Percentiles rank a stretch among this genome's conserved stretches.
Conservation (phyloP, 177 flowering plant genomes). For the Vitis hybrid region DNA sequence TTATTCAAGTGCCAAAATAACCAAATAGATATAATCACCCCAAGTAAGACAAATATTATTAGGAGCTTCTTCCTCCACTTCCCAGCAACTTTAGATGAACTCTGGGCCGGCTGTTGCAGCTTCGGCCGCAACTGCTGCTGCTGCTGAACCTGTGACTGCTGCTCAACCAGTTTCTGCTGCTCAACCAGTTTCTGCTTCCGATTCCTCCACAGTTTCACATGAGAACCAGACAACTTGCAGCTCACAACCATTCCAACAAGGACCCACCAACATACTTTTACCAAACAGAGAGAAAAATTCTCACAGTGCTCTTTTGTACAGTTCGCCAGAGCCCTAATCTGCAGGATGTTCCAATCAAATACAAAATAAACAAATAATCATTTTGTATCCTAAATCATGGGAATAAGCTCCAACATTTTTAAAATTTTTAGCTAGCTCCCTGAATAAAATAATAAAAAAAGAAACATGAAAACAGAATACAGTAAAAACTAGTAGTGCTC, state of each 20-base stretch:
- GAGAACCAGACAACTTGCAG: slow-evolving; percentile 28
- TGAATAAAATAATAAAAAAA: too few species aligned
- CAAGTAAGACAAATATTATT: slow-evolving; percentile 43
- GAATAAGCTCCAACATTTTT: background rate
- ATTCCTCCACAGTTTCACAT: slow-evolving; percentile 23
- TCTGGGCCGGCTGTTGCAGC: slow-evolving; percentile 37
- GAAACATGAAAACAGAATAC: too few species aligned
- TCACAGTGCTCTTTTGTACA: slow-evolving; percentile 20
- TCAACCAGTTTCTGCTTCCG: slow-evolving; percentile 17
- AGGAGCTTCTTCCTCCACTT: slow-evolving; percentile 71
- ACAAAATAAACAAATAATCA: slow-evolving; percentile 13
- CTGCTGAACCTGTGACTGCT: slow-evolving; percentile 4
- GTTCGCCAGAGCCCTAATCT: slow-evolving; percentile 6
- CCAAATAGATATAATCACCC: slow-evolving; percentile 48
- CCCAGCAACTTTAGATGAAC: slow-evolving; percentile 42
- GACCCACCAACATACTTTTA: slow-evolving; percentile 46
- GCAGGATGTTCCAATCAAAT: slow-evolving; percentile 24
- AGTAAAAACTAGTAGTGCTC: background rate
- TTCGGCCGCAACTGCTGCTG: slow-evolving; percentile 21
- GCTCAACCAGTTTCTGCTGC: slow-evolving; percentile 21
- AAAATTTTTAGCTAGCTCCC: background rate
- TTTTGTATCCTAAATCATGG: background rate
- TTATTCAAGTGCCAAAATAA: slow-evolving; percentile 47
- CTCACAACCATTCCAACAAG: slow-evolving; percentile 39
- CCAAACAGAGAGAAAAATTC: slow-evolving; percentile 19